Percentiles rank a stretch among this genome's conserved stretches.
Conservation (phyloP, 768 basidiomycete species). For the Lentinula sp. region DNA sequence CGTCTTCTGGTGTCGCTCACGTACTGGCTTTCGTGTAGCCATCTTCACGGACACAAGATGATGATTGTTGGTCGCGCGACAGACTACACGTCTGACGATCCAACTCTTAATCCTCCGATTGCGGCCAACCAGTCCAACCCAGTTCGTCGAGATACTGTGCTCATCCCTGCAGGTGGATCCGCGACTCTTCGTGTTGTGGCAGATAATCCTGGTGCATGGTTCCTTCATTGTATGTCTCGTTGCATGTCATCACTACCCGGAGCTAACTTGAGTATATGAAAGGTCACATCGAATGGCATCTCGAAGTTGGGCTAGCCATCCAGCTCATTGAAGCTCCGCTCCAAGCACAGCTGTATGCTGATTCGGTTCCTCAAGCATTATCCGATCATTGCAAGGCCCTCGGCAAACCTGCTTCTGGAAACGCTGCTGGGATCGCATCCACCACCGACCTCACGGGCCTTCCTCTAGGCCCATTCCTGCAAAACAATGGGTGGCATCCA, state of each 20-base stretch:
- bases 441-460: slow-evolving; percentile 65
- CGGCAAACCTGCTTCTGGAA: slow-evolving; percentile 60
- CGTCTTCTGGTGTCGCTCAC: background rate
- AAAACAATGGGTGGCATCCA: slow-evolving; percentile 65
- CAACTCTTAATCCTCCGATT: slow-evolving; percentile 73
- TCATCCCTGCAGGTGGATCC: slow-evolving; percentile 60
- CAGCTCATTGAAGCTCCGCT: slow-evolving; percentile 82
- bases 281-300: slow-evolving; percentile 88
- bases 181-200: slow-evolving; percentile 75
- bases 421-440: slow-evolving; percentile 78
- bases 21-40: slow-evolving; percentile 40
- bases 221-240: slow-evolving; percentile 64
- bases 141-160: slow-evolving; percentile 85
- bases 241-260: background rate
- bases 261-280: background rate
- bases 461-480: slow-evolving; percentile 63
- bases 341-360: slow-evolving; percentile 48
- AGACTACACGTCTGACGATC: slow-evolving; percentile 70
- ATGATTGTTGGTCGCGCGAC: slow-evolving; percentile 70
- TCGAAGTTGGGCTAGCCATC: slow-evolving; percentile 78
- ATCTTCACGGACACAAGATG: slow-evolving; percentile 85
- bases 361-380: slow-evolving; percentile 49
- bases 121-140: slow-evolving; percentile 80
- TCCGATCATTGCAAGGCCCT: slow-evolving; percentile 69
- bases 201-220: slow-evolving; percentile 91